Percentiles rank a stretch among this genome's conserved stretches.
These are phyloP conservation scores for Metschnikowia noctiluminum DNA, from an alignment of 805 yeast genomes.

Conservation along the genomic window DNA sequence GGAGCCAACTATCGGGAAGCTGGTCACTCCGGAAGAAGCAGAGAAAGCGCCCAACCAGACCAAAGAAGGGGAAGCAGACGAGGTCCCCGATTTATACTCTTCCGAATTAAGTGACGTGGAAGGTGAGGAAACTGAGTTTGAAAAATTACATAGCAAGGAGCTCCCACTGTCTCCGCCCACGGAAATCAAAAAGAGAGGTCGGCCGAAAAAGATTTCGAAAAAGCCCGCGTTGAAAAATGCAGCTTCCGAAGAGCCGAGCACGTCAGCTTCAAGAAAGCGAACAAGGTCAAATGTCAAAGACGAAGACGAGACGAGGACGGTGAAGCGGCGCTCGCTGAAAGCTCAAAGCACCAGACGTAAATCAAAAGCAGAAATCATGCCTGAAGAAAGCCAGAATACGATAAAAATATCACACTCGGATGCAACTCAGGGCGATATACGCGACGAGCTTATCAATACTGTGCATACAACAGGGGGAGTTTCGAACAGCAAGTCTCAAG, in stretches of 20 bases:
- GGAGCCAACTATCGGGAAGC: background rate
- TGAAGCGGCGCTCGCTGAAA: constrained; percentile 12
- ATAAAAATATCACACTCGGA: background rate
- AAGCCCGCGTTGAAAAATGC: constrained; percentile 11
- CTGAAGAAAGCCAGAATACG: constrained; percentile 6
- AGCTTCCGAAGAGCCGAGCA: constrained; percentile 5
- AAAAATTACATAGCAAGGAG: constrained; percentile 18
- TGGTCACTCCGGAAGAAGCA: background rate
- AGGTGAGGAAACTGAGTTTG: constrained; percentile 14
- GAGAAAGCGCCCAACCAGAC: background rate
- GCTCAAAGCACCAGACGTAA: constrained; percentile 12
- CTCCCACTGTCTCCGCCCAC: background rate
- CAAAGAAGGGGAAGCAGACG: background rate
- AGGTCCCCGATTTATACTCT: constrained; percentile 11
- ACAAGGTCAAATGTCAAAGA: constrained; percentile 20
- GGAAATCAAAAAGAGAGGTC: constrained; percentile 2
- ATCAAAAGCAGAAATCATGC: constrained; percentile 18
- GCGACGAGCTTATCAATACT: background rate
- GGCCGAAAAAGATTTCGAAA: constrained; percentile 5
- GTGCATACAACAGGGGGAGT: background rate
- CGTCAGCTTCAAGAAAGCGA: constrained; percentile 10
- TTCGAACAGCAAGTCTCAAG: background rate
- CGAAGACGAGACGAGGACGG: constrained; percentile 12
- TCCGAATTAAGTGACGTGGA: constrained; percentile 23
- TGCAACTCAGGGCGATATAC: background rate